phyloP scores from a whole-genome alignment of 1,284 basidiomycete species.

The Singerocomus rubriflavus region DNA sequence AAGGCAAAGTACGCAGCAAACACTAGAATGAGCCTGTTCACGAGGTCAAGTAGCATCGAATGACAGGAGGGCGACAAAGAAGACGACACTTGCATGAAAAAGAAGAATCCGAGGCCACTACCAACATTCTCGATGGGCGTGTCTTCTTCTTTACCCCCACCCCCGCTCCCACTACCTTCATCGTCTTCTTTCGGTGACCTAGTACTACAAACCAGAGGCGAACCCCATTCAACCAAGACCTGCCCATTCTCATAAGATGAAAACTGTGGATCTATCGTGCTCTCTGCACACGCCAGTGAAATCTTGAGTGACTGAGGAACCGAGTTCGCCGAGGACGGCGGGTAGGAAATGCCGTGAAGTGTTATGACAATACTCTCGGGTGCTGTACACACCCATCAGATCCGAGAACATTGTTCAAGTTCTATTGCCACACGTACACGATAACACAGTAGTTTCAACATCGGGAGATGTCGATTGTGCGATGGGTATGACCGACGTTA shows the following conservation, averaged over 20 bases:
- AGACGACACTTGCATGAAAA: conserved; percentile 61
- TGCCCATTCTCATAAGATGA: conserved; percentile 57
- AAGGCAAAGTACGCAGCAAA: conserved; percentile 67
- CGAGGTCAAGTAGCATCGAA: not conserved
- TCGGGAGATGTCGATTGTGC: conserved; percentile 46
- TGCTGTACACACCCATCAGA: conserved; percentile 19
- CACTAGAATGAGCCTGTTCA: conserved; percentile 58
- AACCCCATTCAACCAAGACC: conserved; percentile 57
- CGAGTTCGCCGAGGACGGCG: conserved; percentile 39
- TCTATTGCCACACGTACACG: conserved; percentile 41
- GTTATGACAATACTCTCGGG: conserved; percentile 53
- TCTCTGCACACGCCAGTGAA: conserved; percentile 53
- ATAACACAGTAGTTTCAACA: conserved; percentile 38
- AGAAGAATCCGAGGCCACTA: conserved; percentile 79
- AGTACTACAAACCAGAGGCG: conserved; percentile 47
- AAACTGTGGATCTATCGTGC: conserved; percentile 48
- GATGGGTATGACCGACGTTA: conserved; percentile 65
- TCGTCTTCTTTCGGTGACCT: conserved; percentile 34
- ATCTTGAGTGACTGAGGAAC: conserved; percentile 58
- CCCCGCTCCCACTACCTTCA: conserved; percentile 35
- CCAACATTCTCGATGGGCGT: conserved; percentile 45
- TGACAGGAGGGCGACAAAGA: not conserved
- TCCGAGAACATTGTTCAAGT: not conserved
- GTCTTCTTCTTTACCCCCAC: conserved; percentile 32
- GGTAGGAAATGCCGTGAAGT: conserved; percentile 63